These are phyloP conservation scores for Boletus pseudo-olivaceus DNA, from an alignment of 768 basidiomycete genomes.

Conservation along the genomic window DNA sequence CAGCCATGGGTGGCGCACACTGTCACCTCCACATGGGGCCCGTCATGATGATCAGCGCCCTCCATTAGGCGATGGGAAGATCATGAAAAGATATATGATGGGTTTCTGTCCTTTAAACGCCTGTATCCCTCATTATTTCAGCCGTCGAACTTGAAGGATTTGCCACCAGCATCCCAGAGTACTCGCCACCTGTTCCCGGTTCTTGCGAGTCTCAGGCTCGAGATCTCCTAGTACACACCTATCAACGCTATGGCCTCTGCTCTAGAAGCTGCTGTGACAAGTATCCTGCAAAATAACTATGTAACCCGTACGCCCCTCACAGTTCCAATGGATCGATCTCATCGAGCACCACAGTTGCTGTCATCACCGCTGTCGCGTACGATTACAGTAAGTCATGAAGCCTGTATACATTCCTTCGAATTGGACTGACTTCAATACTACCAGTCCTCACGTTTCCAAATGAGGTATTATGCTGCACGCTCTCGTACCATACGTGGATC, in stretches of 20 bases:
- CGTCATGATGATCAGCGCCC: too few species aligned
- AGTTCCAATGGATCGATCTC: background rate
- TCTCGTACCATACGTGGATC: background rate
- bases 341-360: background rate
- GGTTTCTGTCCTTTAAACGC: background rate
- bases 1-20: too few species aligned
- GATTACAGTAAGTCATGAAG: background rate
- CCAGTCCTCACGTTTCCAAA: background rate
- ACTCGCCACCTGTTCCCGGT: background rate
- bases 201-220: background rate
- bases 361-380: background rate
- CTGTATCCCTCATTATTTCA: background rate
- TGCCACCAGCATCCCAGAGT: background rate
- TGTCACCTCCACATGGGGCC: too few species aligned
- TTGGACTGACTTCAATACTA: background rate
- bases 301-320: background rate
- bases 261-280: background rate
- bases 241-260: background rate
- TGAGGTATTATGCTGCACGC: background rate
- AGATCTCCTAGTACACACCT: background rate
- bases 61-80: background rate
- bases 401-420: background rate
- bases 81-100: background rate
- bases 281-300: background rate
- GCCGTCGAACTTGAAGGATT: background rate